Evolutionary conservation across 2,329 filamentous ascomycete species (phyloP).

Genomic region (Bipolaris bicolor): DNA sequence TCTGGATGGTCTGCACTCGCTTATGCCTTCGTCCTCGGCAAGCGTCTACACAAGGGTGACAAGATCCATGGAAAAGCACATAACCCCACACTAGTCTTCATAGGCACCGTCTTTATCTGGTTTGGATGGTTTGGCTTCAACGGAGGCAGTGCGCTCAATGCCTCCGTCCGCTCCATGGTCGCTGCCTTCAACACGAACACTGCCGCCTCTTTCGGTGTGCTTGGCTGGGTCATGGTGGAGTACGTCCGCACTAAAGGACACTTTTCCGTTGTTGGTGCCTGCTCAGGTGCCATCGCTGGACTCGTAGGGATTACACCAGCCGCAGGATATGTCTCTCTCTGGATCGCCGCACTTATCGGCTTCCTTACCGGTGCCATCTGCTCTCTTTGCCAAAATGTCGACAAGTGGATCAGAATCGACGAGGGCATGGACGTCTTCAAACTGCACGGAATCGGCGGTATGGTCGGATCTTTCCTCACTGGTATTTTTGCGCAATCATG

Average conservation of each 20-base stretch:
- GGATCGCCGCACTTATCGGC: constrained; percentile 62
- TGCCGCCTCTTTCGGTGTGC: constrained; percentile 60
- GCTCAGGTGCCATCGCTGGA: constrained; percentile 64
- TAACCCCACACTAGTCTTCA: constrained; percentile 67
- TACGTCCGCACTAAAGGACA: constrained; percentile 59
- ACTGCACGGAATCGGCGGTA: constrained; percentile 64
- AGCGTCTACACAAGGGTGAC: constrained; percentile 58
- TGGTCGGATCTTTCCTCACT: constrained; percentile 63
- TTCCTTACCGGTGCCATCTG: constrained; percentile 62
- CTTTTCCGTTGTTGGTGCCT: constrained; percentile 63
- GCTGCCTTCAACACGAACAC: constrained; percentile 65
- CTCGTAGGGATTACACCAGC: constrained; percentile 67
- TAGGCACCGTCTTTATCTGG: constrained; percentile 70
- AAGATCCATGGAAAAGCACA: constrained; percentile 63
- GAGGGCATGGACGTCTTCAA: constrained; percentile 67
- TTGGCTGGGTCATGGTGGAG: constrained; percentile 62
- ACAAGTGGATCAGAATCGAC: constrained; percentile 62
- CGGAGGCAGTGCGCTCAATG: constrained; percentile 58
- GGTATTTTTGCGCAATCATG: constrained; percentile 61
- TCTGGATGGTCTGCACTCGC: constrained; percentile 68
- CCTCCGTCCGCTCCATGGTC: constrained; percentile 59
- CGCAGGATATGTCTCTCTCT: constrained; percentile 59
- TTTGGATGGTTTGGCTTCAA: constrained; percentile 68
- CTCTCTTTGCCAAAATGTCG: constrained; percentile 57
- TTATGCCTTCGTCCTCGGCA: constrained; percentile 68